These are phyloP conservation scores for Protea cynaroides DNA, from an alignment of 164 flowering plant genomes.

Conservation along the genomic window DNA sequence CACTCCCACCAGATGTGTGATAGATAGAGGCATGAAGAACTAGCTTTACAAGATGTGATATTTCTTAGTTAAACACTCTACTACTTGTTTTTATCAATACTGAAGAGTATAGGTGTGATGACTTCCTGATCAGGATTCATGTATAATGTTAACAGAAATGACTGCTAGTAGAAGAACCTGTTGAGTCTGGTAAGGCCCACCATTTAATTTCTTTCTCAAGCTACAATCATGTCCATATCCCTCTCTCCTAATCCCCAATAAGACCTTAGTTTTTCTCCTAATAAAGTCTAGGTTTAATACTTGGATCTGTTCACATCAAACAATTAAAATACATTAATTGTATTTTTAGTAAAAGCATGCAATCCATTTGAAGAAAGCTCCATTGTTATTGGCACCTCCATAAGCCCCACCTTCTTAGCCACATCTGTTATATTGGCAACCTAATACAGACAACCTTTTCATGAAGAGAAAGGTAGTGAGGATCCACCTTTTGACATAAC, in stretches of 20 bases:
- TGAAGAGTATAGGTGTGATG: no score
- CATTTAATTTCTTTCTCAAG: no score
- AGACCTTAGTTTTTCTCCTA: background rate
- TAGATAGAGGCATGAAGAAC: no score
- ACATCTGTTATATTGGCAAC: constrained; percentile 6
- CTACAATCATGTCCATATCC: no score
- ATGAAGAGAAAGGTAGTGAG: background rate
- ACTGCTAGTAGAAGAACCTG: no score
- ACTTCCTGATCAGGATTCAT: no score
- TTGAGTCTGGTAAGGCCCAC: no score
- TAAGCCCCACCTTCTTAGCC: constrained; percentile 15
- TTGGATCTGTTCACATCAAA: constrained; percentile 3
- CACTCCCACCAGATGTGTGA: no score
- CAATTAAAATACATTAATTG: constrained; percentile 5
- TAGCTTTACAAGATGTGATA: no score
- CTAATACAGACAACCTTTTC: constrained; percentile 6
- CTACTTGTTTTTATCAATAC: no score
- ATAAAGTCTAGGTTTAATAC: background rate
- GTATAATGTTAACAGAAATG: no score
- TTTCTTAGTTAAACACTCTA: no score
- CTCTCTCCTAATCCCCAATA: background rate
- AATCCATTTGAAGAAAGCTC: background rate
- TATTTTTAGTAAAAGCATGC: constrained; percentile 9
- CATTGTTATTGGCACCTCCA: constrained; percentile 3
- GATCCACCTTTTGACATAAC: constrained; percentile 6